A percentile compares a stretch with the other conserved stretches of the same genome.
phyloP scores from a whole-genome alignment of 2,329 filamentous ascomycete genomes.

The Xylariaceae sp. region DNA sequence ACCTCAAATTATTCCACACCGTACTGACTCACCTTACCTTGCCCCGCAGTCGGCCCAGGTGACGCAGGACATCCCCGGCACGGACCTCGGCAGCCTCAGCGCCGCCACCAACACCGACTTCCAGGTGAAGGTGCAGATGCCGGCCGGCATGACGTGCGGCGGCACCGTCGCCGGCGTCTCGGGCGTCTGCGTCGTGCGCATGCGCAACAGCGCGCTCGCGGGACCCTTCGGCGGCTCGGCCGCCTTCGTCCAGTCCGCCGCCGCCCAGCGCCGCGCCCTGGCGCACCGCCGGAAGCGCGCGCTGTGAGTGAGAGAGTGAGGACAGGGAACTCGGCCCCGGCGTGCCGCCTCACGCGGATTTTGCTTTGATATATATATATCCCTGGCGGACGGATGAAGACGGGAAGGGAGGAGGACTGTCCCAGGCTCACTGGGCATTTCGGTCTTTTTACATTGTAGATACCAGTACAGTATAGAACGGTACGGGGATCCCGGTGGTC shows the following conservation, averaged over 20 bases:
- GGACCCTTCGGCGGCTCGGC: constrained; percentile 61
- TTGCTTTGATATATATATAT: no score
- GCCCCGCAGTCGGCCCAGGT: constrained; percentile 49
- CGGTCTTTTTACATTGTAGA: no score
- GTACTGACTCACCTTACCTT: no score
- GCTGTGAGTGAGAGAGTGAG: neutral
- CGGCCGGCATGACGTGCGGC: constrained; percentile 58
- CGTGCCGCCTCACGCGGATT: no score
- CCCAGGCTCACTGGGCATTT: no score
- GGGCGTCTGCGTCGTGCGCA: constrained; percentile 58
- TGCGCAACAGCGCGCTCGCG: constrained; percentile 54
- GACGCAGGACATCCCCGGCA: constrained; percentile 53
- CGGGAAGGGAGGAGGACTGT: no score
- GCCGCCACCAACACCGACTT: constrained; percentile 55
- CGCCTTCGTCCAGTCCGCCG: constrained; percentile 54
- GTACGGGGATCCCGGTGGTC: no score
- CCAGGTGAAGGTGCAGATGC: constrained; percentile 58
- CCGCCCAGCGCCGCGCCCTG: constrained; percentile 54
- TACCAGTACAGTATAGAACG: no score
- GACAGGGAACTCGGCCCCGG: no score
- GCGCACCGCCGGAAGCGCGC: constrained; percentile 37
- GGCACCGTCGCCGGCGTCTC: constrained; percentile 49
- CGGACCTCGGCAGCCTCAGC: constrained; percentile 49
- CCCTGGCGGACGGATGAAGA: no score
- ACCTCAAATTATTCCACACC: no score